These are phyloP conservation scores for Russula olivacea DNA, from an alignment of 768 basidiomycete genomes.

Conservation along the genomic window DNA sequence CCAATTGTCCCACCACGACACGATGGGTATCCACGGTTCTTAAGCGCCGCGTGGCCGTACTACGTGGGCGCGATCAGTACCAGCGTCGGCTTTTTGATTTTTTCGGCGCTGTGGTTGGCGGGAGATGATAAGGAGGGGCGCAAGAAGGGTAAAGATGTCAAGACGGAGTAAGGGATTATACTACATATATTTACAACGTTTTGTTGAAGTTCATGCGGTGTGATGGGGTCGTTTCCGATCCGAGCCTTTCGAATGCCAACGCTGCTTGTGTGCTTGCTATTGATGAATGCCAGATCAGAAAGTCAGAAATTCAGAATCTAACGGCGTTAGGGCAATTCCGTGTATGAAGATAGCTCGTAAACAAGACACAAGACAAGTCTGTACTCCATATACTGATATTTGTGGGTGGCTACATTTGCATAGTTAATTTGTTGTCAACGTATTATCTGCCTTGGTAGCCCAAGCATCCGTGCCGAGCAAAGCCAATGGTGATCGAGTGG, in stretches of 20 bases:
- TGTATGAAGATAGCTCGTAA: no score
- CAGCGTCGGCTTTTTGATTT: slow-evolving; percentile 76
- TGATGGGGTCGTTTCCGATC: not conserved
- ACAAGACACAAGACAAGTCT: no score
- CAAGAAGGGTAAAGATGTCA: slow-evolving; percentile 40
- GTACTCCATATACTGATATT: no score
- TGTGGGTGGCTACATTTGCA: no score
- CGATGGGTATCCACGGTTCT: slow-evolving; percentile 92
- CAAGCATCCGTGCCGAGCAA: no score
- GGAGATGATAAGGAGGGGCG: slow-evolving; percentile 71
- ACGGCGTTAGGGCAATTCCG: no score
- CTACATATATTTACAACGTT: not conserved
- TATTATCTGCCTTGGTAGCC: no score
- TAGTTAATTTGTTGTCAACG: no score
- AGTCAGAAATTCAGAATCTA: not conserved
- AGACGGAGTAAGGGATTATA: slow-evolving; percentile 28
- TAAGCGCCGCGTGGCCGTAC: slow-evolving; percentile 94
- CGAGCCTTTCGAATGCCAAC: not conserved
- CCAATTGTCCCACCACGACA: slow-evolving; percentile 91
- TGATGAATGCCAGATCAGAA: not conserved
- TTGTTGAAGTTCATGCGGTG: not conserved
- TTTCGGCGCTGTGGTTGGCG: slow-evolving; percentile 81
- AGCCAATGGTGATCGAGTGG: no score
- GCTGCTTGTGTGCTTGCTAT: not conserved
- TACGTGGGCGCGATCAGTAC: slow-evolving; percentile 90